Conservation (phyloP, 257 asterid genomes). For the Echites panduratus region DNA sequence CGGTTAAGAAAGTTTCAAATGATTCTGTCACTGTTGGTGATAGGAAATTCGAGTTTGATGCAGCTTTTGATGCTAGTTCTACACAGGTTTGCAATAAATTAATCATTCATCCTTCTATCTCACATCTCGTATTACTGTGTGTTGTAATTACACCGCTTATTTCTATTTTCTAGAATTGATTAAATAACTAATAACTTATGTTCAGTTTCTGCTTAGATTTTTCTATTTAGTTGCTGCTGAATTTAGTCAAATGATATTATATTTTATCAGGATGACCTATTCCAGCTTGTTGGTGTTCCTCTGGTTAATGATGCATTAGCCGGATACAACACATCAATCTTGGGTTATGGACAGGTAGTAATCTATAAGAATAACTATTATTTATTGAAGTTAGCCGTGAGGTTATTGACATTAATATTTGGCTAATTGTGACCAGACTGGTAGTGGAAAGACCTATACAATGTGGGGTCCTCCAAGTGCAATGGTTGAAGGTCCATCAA, state of each 20-base stretch:
- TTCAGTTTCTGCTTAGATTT: background rate
- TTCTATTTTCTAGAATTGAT: background rate
- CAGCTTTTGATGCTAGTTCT: conserved; percentile 61
- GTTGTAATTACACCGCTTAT: background rate
- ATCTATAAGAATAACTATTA: background rate
- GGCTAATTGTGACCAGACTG: conserved; percentile 52
- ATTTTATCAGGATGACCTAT: conserved; percentile 54
- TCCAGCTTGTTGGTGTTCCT: conserved; percentile 67
- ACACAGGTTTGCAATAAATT: conserved; percentile 54
- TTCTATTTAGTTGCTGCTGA: background rate
- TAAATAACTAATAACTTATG: background rate
- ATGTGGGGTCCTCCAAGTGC: conserved; percentile 99
- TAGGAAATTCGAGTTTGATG: conserved; percentile 57
- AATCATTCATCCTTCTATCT: background rate
- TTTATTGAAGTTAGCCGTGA: background rate
- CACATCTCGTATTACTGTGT: background rate
- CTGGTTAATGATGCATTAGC: conserved; percentile 83
- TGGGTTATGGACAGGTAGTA: conserved; percentile 95
- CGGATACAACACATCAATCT: conserved; percentile 80
- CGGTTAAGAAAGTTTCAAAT: conserved; percentile 53
- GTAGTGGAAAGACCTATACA: conserved; percentile 91
- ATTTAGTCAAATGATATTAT: background rate
- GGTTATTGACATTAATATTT: background rate
- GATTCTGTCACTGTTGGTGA: conserved; percentile 54
- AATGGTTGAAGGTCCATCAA: conserved; percentile 67